Evolutionary conservation across 2,329 filamentous ascomycete species (phyloP), one percentile per base, ranked within the genome.

Genomic region (Colletotrichum orchidophilum): DNA sequence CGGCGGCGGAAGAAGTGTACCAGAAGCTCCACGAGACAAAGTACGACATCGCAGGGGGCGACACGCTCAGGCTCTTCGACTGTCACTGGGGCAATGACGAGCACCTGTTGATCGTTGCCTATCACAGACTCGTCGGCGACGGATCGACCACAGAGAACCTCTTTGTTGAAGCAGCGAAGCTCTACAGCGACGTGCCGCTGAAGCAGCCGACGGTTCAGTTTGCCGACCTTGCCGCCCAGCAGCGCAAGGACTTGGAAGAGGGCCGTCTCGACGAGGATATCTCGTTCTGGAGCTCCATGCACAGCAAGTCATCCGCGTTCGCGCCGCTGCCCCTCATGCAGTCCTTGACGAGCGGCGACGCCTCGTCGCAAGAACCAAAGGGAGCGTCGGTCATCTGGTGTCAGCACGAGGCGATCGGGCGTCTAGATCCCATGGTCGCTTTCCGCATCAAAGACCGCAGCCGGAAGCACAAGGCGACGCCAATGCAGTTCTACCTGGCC

Each of bases 401-500:
- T 2, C 61, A 55, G 50, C 61, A 63, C 15, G 9, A 21, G 31
- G 31, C 21, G 21, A 63, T 27, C 1, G 27, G 21, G 42, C 61
- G 61, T 21, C 33, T 63, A 8, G 21, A 18, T 42, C 4, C 61
- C 24, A 12, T 54, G 21, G 8, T 29, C 7, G 50, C 61, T 5
- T 54, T 27, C 35, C 62, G 57, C 24, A 66, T 66, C 63, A 58
- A 58, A 5, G 39, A 66, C 29, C 13, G 27, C 39, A 50, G 33
- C 54, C 26, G n/a, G 13, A 39, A 29, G 46, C 46, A 39, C 8
- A 35, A 31, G 27, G 13, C 31, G 3, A 78, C 78, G 0, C 69
- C 76, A 0, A 87, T 87, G 74, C 84, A 88, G 60, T 80, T 87
- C 70, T 83, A 84, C 72, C 76, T 88, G 3, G 80, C 84, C 0